Evolutionary conservation across 345 rosid species (phyloP).

Genomic region (Limnanthes douglasii): DNA sequence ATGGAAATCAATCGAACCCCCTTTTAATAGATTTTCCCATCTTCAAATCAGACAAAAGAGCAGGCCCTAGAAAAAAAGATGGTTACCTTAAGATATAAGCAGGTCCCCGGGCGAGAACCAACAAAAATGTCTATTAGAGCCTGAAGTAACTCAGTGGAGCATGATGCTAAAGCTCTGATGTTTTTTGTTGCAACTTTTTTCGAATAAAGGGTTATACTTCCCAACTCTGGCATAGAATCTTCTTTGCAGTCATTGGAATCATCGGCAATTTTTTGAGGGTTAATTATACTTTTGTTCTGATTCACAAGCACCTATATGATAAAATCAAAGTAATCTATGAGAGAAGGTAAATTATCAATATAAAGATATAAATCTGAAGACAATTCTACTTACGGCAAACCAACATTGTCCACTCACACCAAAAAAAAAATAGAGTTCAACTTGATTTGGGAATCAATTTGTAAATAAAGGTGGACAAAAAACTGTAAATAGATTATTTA

Average conservation of each 20-base stretch:
- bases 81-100: slow-evolving; percentile 54
- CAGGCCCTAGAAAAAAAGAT: slow-evolving; percentile 1
- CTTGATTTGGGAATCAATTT: no score
- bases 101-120: slow-evolving; percentile 28
- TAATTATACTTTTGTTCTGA: slow-evolving; percentile 40
- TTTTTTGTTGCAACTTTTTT: slow-evolving; percentile 57
- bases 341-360: neutral
- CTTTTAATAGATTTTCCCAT: neutral
- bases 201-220: slow-evolving; percentile 26
- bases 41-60: neutral
- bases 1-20: neutral
- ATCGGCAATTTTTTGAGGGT: slow-evolving; percentile 13
- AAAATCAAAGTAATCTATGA: neutral
- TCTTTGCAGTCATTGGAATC: slow-evolving; percentile 13
- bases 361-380: neutral
- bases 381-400: neutral
- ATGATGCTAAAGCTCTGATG: slow-evolving; percentile 49
- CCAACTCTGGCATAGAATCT: slow-evolving; percentile 20
- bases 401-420: slow-evolving; percentile 1
- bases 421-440: neutral
- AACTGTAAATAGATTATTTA: slow-evolving; percentile 11
- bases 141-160: slow-evolving; percentile 54
- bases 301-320: slow-evolving; percentile 59
- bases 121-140: slow-evolving; percentile 43
- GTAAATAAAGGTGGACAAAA: neutral